Conservation (phyloP, 1,284 basidiomycete species). For the Ustilago esculenta region DNA sequence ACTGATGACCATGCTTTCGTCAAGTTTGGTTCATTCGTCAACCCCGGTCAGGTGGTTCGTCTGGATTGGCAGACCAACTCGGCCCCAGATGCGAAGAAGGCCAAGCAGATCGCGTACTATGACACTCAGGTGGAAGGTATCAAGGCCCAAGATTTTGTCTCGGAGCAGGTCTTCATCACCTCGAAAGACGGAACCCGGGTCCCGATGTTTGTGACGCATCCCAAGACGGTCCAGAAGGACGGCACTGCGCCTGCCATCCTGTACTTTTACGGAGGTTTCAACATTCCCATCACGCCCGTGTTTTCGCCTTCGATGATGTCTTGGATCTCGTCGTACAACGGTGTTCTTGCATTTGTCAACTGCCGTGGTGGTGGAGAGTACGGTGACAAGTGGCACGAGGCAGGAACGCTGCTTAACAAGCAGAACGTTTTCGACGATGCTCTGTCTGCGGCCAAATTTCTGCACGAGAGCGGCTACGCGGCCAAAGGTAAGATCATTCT, state of each 20-base stretch:
- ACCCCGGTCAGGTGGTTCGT: constrained; percentile 74
- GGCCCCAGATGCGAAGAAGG: constrained; percentile 55
- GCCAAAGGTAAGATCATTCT: constrained; percentile 79
- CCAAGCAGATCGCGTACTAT: constrained; percentile 71
- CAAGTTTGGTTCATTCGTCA: constrained; percentile 77
- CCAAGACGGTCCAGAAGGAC: constrained; percentile 77
- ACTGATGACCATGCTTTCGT: constrained; percentile 77
- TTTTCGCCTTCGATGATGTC: constrained; percentile 80
- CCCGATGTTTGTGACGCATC: constrained; percentile 86
- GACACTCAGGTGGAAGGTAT: constrained; percentile 76
- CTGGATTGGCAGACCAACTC: constrained; percentile 49
- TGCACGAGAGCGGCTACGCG: constrained; percentile 78
- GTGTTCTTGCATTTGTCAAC: constrained; percentile 75
- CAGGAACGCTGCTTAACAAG: constrained; percentile 60
- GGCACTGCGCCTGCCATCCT: constrained; percentile 82
- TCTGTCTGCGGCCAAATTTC: constrained; percentile 73
- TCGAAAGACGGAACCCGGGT: constrained; percentile 83
- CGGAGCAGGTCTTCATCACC: constrained; percentile 73
- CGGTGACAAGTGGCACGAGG: constrained; percentile 73
- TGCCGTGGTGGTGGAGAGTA: constrained; percentile 82
- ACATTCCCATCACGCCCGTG: constrained; percentile 76
- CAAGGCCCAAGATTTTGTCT: constrained; percentile 76
- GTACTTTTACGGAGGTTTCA: constrained; percentile 74
- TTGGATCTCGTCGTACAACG: constrained; percentile 79
- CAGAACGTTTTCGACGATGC: constrained; percentile 80